phyloP scores from a whole-genome alignment of 2,329 filamentous ascomycete genomes.

The Verticillium isaacii region DNA sequence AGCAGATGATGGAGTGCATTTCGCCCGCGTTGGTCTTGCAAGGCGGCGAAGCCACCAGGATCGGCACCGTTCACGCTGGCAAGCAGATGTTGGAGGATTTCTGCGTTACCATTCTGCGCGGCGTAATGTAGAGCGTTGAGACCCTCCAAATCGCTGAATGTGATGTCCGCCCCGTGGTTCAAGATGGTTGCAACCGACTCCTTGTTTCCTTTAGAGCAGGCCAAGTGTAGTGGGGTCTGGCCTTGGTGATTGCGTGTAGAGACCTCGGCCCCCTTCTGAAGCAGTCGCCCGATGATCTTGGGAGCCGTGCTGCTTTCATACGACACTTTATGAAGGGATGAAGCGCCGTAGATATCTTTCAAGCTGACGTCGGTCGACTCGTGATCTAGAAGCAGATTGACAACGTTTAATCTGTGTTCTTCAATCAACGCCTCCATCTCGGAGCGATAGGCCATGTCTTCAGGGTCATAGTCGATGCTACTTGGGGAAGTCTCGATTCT shows the following conservation, averaged over 20 bases:
- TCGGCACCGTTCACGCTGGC: background rate
- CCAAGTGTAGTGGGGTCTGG: background rate
- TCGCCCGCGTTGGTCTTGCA: background rate
- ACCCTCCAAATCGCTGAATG: background rate
- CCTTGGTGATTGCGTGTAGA: background rate
- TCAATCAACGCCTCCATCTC: background rate
- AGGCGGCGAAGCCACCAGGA: background rate
- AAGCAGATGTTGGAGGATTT: background rate
- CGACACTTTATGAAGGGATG: background rate
- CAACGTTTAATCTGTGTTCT: background rate
- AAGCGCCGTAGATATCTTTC: background rate
- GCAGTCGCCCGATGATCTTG: background rate
- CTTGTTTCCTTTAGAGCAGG: background rate
- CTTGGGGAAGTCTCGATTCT: background rate
- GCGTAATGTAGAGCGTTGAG: background rate
- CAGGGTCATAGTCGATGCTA: background rate
- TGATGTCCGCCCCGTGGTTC: background rate
- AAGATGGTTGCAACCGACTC: background rate
- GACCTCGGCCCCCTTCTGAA: background rate
- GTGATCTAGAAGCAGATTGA: background rate
- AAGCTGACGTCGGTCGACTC: background rate
- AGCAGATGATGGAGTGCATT: background rate
- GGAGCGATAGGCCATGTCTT: background rate
- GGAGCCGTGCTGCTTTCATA: background rate
- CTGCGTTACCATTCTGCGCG: background rate